Evolutionary conservation across 2,329 filamentous ascomycete species (phyloP), one percentile per base, ranked within the genome.

Genomic region (Colletotrichum karsti): DNA sequence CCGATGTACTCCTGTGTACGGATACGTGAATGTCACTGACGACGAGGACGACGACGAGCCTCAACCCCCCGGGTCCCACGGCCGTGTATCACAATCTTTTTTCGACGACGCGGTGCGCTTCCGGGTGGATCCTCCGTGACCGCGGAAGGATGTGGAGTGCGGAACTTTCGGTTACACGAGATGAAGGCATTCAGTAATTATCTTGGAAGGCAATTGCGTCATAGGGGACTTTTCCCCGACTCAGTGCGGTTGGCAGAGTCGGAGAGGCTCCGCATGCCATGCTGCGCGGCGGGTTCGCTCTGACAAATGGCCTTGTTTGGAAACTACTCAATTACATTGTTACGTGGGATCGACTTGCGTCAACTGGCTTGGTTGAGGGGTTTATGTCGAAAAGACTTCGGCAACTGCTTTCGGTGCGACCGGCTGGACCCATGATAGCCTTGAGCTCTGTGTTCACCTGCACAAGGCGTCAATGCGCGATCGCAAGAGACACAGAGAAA

Each of bases 81-180:
- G 59, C 64, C 51, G 53, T 64, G 60, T 67, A 67, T 67, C 64
- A 67, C 51, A 57, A 58, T 67, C 41, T 62, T 66, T 39, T n/a
- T 35, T 26, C 26, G 26, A 64, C 26, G 51, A 57, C 44, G 59
- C 53, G 59, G 59, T 39, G 13, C 42, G 51, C 64, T 54, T 46
- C 64, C 64, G 51, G 51, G 53, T 54, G 59, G 53, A 37, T 63
- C 53, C 24, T 41, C 59, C 50, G 59, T 28, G 42, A 33, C 28
- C 51, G 53, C 64, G 44, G 64, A 41, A 37, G 42, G 48, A 28
- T 51, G n/a, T 46, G 33, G 26, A 4, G 46, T 48, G n/a, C 59
- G 59, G 51, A 24, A 28, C 53, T 57, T 50, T 22, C 13, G 51
- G 59, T 51, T 67, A 37, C 59, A 53, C 60, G 53, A 64, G 44